Evolutionary conservation across 2,329 filamentous ascomycete species (phyloP), one percentile per base, ranked within the genome.

Genomic region (Rutstroemia sp.): DNA sequence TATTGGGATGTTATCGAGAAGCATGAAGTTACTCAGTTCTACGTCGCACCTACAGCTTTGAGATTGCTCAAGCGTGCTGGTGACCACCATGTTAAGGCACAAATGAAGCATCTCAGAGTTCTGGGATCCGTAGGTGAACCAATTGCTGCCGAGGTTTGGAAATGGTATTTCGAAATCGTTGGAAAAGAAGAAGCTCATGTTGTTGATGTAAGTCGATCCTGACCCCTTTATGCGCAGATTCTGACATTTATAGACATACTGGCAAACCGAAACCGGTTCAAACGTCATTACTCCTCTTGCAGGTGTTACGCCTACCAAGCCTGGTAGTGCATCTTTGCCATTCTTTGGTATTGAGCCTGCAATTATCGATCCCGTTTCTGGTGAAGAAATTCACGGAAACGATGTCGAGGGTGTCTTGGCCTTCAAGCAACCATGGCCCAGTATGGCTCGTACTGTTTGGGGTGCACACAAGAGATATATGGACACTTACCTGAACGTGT

Each of bases 1-100:
- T 99, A 99, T 78, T 99, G 94, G 94, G 92, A 97, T 64, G 94
- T 97, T 53, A 92, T 97, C 72, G 89, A 92, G 66, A 90, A 95
- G 78, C 88, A 99, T 77, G 81, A 88, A 63, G 88, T 99, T 63
- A 96, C 92, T 19, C 94, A 99, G 68, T 99, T 99, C 78, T 99
- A 99, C 71, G 94, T 97, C 59, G 94, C 94, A 1, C 94, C 94
- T 21, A 99, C 94, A 23, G 94, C 94, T 10, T 78, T 99, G 72
- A 84, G 94, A 65, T 74, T 99, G 66, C 79, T 99, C 67, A 99
- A 99, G 83, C 89, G 94, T 64, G 94, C 94, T 30, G 94, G 94
- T 59, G 86, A 97, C 70, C 82, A 97, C 70, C 89, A 94, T 70
- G 90, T 97, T 67, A 89, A 90, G 76, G 84, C 87, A 68, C 77